Base-by-base conservation (phyloP, 176 grass and related monocot genomes). In the Typha latifolia region DNA sequence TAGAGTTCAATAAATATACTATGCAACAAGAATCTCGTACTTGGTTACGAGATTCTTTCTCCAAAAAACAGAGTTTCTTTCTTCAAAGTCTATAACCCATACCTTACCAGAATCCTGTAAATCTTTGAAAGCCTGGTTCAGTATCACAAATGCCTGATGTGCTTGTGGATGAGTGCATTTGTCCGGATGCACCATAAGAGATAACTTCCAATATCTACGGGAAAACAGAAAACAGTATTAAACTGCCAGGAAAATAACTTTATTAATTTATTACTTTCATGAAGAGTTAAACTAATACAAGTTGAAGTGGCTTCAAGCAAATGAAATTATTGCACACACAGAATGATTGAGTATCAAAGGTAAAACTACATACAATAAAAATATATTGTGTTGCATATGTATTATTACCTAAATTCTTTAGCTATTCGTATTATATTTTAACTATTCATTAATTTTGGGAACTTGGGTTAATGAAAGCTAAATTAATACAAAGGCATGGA, bases 161-260 rank as follows among this genome's bases (percentile, higher is more conserved):
- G 93, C 88, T 63, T 75, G 79, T 74, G 93, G 93, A 84, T 96
- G 93, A 75, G 93, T 78, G 49, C 93, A 96, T 66, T 96, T 96
- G 61, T 96, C 93, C 0, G 88, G 93, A 78, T 96, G 93, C 22
- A 96, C 93, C 74, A 96, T 75, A 73, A 96, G 82, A 66, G 93
- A 96, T 73, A 91, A 67, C 74, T 96, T 96, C 93, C 93, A 96
- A 64, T 96, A 96, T 83, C 91, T 96, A 74, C n/a, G 72, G 32
- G 51, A 61, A 66, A 56, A 61, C 34, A 37, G n/a, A 64, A 32
- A 65, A 14, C n/a, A 51, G 26, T n/a, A 82, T 82, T 74, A 49
- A 50, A 70, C 15, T 18, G 19, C 3, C 8, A 18, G 52, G 3
- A 57, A 56, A 20, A 20, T 57, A 57, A 26, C 24, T 26, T 26